phyloP scores from a whole-genome alignment of 73 alveolate genomes.

The Paramecium caudatum region DNA sequence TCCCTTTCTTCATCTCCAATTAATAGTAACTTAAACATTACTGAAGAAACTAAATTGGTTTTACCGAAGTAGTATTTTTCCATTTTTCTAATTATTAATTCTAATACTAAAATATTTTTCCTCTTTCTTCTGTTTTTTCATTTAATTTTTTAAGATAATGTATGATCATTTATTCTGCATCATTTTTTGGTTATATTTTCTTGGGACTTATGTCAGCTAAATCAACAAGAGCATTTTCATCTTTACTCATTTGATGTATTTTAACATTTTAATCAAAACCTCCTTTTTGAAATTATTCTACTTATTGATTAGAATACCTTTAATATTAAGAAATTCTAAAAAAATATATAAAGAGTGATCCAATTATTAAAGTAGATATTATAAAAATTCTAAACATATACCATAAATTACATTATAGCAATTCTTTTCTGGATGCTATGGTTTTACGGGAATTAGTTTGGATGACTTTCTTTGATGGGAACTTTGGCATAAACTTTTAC shows the following conservation, averaged over 20 bases:
- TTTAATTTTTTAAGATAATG: conserved; percentile 40
- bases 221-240: conserved; percentile 18
- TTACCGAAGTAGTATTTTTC: conserved; percentile 59
- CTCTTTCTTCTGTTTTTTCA: not conserved
- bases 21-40: not conserved
- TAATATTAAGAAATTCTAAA: conserved; percentile 30
- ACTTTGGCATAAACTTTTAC: conserved; percentile 28
- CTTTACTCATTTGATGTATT: conserved; percentile 49
- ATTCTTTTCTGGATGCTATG: conserved; percentile 30
- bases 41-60: not conserved
- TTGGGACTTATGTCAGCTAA: not conserved
- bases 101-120: conserved; percentile 55
- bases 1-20: conserved; percentile 55
- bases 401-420: not conserved
- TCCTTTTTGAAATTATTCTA: conserved; percentile 30
- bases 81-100: not conserved
- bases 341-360: not conserved
- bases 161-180: conserved; percentile 28
- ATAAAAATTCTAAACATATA: not conserved
- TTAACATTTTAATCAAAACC: conserved; percentile 53
- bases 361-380: not conserved
- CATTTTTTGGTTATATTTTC: conserved; percentile 41
- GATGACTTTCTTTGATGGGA: conserved; percentile 46
- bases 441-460: conserved; percentile 26
- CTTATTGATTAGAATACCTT: not conserved